Evolutionary conservation across 2,329 filamentous ascomycete species (phyloP), one percentile per base, ranked within the genome.

Genomic region (Hypocreales sp.): DNA sequence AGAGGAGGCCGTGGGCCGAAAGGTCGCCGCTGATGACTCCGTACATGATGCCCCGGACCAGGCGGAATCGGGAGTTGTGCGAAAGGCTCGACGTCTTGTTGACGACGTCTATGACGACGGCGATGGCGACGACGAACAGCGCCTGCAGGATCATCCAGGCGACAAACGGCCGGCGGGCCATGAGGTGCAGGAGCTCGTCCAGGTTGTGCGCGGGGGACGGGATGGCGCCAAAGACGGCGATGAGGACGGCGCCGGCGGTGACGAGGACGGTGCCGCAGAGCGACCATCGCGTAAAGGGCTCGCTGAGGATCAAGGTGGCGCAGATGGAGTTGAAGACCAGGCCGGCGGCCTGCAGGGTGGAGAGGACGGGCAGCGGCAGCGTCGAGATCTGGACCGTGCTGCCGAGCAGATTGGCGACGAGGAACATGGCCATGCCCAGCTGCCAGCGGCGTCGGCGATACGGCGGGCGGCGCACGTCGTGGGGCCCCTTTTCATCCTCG

Each of bases 281-380:
- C n/a, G 87, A 94, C 67, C 84, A 92, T 49, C 70, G 72, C 28
- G 90, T 95, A 55, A 95, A 98, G 5, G 86, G 82, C 54, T 98
- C 87, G 45, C 79, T 77, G 25, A 98, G 68, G 44, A 95, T 82
- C 31, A 95, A 59, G 24, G 84, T 92, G 35, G 90, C 90, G 64
- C 92, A 93, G 52, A 95, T 83, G 31, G 87, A 93, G 61, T 98
- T 98, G 65, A 98, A 98, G 35, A 98, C 90, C 30, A 98, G 67
- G 24, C 90, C 90, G 4, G 87, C 92, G 12, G 87, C 87, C 58
- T 98, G 90, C 20, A 98, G 62, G 1, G 90, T 94, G 31, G 87
- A 95, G 19, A 98, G 69, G 5, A 98, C 84, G 13, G 90, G 90
- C 14, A 98, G 64, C 11, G 90, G 90, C 24, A 98, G 64, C 1